Conservation (phyloP, 768 basidiomycete species). For the Macrocybe gigantea region DNA sequence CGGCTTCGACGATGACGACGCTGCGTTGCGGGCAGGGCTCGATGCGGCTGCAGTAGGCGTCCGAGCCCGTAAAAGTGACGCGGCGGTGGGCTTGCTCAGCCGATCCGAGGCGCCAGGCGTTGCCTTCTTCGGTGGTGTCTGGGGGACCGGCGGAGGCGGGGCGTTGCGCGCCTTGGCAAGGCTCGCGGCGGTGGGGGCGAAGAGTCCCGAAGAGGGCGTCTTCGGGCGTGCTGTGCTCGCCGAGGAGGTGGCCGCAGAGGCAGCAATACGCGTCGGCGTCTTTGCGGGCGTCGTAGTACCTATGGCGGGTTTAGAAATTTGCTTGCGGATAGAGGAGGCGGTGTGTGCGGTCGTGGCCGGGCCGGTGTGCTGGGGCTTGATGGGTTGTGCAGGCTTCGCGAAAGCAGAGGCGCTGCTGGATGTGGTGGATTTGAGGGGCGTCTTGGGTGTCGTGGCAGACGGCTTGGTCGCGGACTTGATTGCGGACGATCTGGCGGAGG, state of each 20-base stretch:
- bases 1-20: neutral
- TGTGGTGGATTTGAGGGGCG: constrained; percentile 14
- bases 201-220: constrained; percentile 62
- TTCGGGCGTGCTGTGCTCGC: constrained; percentile 37
- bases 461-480: constrained; percentile 13
- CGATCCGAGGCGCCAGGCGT: constrained; percentile 54
- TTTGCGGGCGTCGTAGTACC: constrained; percentile 24
- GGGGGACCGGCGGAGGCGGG: constrained; percentile 33
- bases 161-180: constrained; percentile 64
- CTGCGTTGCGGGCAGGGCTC: constrained; percentile 15
- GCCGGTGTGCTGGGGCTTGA: constrained; percentile 34
- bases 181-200: constrained; percentile 80
- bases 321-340: constrained; percentile 12
- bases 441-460: constrained; percentile 14
- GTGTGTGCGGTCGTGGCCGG: constrained; percentile 29
- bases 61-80: constrained; percentile 61
- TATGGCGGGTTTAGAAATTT: constrained; percentile 14
- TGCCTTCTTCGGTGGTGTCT: constrained; percentile 43
- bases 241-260: constrained; percentile 7
- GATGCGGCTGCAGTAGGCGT: constrained; percentile 26
- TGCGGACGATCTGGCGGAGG: constrained; percentile 19
- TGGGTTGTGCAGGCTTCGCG: constrained; percentile 6
- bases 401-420: constrained; percentile 1
- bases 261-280: constrained; percentile 20
- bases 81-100: constrained; percentile 78